phyloP scores from a whole-genome alignment of 2,329 filamentous ascomycete species.

The Diaporthe sp. region DNA sequence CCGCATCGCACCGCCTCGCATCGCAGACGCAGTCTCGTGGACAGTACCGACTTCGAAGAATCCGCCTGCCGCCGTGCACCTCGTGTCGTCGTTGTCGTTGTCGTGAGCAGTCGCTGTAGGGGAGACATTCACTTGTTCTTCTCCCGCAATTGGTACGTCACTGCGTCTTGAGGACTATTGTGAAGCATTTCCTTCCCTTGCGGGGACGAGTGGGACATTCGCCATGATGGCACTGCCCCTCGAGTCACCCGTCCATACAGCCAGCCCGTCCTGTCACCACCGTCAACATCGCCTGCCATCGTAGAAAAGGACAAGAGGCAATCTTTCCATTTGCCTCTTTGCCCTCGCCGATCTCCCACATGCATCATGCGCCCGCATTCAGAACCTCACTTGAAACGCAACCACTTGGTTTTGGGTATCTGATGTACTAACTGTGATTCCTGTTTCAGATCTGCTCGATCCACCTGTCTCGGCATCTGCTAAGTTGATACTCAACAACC shows the following conservation, averaged over 20 bases:
- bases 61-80: slow-evolving; percentile 36
- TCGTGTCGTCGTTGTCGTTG: slow-evolving; percentile 36
- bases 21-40: slow-evolving; percentile 38
- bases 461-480: slow-evolving; percentile 6
- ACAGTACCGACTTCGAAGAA: slow-evolving; percentile 47
- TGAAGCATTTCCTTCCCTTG: slow-evolving; percentile 42
- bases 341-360: neutral
- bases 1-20: slow-evolving; percentile 25
- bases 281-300: slow-evolving; percentile 1
- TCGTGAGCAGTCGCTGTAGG: slow-evolving; percentile 65
- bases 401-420: neutral
- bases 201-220: slow-evolving; percentile 28
- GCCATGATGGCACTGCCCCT: neutral
- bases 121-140: slow-evolving; percentile 99
- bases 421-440: slow-evolving; percentile 1
- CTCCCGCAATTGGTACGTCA: slow-evolving; percentile 79
- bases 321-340: neutral
- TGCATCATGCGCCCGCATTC: neutral
- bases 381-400: neutral
- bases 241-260: neutral
- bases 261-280: neutral
- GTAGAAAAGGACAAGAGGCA: slow-evolving; percentile 20
- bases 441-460: slow-evolving; percentile 46
- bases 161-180: slow-evolving; percentile 53
- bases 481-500: neutral